phyloP scores from a whole-genome alignment of 106 monocot species.

The Platanthera zijinensis region DNA sequence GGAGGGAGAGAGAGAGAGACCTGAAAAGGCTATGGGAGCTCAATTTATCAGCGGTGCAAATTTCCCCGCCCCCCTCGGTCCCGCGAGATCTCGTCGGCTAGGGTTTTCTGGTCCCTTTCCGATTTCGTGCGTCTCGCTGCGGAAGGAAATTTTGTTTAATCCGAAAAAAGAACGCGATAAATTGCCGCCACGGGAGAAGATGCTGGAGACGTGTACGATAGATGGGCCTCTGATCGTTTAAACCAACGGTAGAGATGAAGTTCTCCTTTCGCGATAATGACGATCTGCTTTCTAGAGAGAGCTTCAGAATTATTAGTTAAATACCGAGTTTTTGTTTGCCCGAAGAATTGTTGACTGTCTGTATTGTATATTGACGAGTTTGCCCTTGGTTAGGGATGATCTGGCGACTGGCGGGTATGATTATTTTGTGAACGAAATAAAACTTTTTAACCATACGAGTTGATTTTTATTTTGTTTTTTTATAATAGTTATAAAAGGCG shows the following conservation, averaged over 20 bases:
- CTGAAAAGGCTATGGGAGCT: background rate
- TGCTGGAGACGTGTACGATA: background rate
- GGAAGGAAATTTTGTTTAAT: background rate
- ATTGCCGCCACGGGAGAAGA: background rate
- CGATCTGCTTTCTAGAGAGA: background rate
- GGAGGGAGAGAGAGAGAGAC: background rate
- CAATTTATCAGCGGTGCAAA: slow-evolving; percentile 1
- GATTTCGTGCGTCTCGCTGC: background rate
- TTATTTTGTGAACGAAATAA: no score
- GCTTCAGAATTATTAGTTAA: background rate
- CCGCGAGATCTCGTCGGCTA: slow-evolving; percentile 12
- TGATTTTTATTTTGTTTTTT: no score
- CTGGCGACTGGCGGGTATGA: no score
- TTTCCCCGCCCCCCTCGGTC: background rate
- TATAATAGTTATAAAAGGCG: no score
- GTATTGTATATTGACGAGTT: background rate
- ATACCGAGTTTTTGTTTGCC: no score
- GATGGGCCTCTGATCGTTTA: background rate
- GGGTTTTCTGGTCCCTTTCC: background rate
- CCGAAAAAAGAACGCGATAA: background rate
- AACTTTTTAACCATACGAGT: no score
- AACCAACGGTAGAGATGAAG: background rate
- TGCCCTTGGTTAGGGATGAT: background rate
- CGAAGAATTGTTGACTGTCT: background rate
- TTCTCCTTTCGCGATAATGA: background rate